These are phyloP conservation scores for Alternaria rosae DNA, from an alignment of 2,329 filamentous ascomycete genomes.

Conservation along the genomic window DNA sequence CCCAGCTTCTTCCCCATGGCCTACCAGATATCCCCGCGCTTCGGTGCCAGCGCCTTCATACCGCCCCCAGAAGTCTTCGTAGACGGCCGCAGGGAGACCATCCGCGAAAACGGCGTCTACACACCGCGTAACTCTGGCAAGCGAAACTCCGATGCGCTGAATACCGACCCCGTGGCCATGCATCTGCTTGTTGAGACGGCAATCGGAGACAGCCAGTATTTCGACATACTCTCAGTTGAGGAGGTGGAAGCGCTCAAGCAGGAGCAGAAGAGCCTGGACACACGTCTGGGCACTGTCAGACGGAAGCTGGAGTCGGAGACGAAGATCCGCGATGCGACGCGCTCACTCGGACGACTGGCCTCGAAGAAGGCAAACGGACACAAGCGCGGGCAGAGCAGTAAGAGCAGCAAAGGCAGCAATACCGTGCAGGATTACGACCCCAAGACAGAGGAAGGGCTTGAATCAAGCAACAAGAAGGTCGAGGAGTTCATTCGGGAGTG, in stretches of 20 bases:
- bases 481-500: constrained; percentile 85
- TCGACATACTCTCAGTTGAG: constrained; percentile 85
- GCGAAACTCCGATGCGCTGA: constrained; percentile 40
- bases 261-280: constrained; percentile 74
- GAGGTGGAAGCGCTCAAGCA: constrained; percentile 93
- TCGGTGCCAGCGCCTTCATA: constrained; percentile 47
- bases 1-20: constrained; percentile 48
- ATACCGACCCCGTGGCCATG: constrained; percentile 73
- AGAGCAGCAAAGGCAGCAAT: constrained; percentile 57
- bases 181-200: constrained; percentile 95
- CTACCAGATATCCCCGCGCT: constrained; percentile 47
- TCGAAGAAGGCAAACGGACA: constrained; percentile 60
- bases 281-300: constrained; percentile 81
- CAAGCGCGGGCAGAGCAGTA: constrained; percentile 61
- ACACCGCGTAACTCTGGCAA: constrained; percentile 38
- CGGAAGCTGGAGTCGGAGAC: constrained; percentile 87
- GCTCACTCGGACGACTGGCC: constrained; percentile 84
- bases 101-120: constrained; percentile 37
- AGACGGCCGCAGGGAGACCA: constrained; percentile 39
- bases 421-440: constrained; percentile 43
- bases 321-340: constrained; percentile 92
- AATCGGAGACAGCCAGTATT: constrained; percentile 84
- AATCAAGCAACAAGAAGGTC: constrained; percentile 78
- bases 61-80: constrained; percentile 49
- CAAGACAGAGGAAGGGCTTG: constrained; percentile 74